These are phyloP conservation scores for Hylodesmum podocarpum DNA, from an alignment of 306 rosid genomes.

Conservation along the genomic window DNA sequence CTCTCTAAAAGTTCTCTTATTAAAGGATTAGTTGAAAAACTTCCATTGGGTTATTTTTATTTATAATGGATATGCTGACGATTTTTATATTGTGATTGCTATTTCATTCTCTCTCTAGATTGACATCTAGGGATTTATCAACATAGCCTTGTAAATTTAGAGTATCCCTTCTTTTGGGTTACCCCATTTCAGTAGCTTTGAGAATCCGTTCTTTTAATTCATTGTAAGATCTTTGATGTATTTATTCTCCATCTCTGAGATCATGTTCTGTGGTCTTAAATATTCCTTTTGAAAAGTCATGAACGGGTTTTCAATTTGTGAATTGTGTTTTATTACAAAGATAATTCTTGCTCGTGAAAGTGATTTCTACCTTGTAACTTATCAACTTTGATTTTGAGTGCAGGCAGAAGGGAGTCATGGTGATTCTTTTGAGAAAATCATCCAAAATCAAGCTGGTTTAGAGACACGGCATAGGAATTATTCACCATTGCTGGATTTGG, in stretches of 20 bases:
- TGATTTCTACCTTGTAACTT: constrained; percentile 10
- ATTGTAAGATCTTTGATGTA: not conserved
- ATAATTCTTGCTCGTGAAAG: not conserved
- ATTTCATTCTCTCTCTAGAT: not conserved
- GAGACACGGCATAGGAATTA: not conserved
- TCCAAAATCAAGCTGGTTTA: constrained; percentile 31
- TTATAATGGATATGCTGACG: not conserved
- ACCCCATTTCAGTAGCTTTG: not conserved
- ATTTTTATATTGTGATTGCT: not conserved
- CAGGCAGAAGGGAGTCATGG: constrained; percentile 39
- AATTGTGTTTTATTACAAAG: not conserved
- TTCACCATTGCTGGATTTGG: constrained; percentile 48
- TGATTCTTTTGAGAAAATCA: constrained; percentile 22
- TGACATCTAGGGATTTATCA: constrained; percentile 1
- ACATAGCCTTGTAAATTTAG: not conserved
- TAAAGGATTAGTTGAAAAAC: not conserved
- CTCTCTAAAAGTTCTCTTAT: not conserved
- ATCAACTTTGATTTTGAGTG: constrained; percentile 26
- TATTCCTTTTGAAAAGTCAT: not conserved
- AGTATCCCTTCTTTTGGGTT: not conserved
- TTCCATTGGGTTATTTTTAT: not conserved
- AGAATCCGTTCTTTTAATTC: not conserved
- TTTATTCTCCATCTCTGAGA: not conserved
- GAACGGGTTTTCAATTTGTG: not conserved
- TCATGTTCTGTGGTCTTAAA: not conserved